Conservation (phyloP, 2,329 filamentous ascomycete species). For the Ramularia endophylla region DNA sequence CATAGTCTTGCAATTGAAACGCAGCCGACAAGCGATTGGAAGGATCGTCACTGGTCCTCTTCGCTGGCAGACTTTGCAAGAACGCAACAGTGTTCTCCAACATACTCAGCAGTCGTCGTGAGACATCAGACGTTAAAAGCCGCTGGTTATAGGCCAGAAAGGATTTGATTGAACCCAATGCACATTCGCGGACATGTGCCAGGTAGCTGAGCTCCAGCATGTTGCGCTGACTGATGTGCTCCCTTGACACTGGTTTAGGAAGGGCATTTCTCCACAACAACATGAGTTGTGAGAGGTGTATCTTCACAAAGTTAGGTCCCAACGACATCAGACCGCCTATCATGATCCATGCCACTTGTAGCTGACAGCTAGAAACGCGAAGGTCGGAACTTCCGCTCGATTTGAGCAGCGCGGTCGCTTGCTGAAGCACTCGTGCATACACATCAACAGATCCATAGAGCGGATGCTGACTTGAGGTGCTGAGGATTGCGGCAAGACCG, state of each 20-base stretch:
- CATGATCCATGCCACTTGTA: conserved; percentile 96
- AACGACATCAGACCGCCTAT: conserved; percentile 96
- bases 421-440: conserved; percentile 82
- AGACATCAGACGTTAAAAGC: conserved; percentile 86
- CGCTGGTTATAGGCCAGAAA: conserved; percentile 93
- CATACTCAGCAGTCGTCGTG: conserved; percentile 88
- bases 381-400: conserved; percentile 87
- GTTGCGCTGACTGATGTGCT: conserved; percentile 78
- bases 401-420: conserved; percentile 88
- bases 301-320: conserved; percentile 97
- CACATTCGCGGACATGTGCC: conserved; percentile 90
- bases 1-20: conserved; percentile 81
- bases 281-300: conserved; percentile 88
- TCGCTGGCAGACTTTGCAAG: conserved; percentile 73
- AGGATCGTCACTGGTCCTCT: conserved; percentile 81
- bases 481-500: conserved; percentile 82
- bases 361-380: conserved; percentile 84
- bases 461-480: conserved; percentile 79
- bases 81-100: conserved; percentile 91
- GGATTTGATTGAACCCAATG: conserved; percentile 80
- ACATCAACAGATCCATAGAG: conserved; percentile 94
- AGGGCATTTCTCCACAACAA: conserved; percentile 96
- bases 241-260: conserved; percentile 87
- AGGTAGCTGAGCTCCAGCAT: conserved; percentile 87
- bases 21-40: conserved; percentile 76